Conservation (phyloP, 495 filamentous ascomycete genomes). For the Aspergillus saccharolyticus region DNA sequence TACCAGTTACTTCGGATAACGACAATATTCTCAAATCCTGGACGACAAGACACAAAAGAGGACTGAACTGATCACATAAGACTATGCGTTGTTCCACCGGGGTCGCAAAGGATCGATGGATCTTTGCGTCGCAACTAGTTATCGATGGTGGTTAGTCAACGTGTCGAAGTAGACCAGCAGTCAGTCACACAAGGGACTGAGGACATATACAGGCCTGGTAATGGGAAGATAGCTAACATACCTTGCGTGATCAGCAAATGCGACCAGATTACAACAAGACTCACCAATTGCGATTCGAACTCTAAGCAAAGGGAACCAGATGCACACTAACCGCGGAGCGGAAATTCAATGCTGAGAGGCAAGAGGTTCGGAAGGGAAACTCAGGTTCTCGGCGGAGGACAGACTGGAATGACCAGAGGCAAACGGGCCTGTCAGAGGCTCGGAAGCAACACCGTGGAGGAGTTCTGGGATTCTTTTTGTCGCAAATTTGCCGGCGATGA, state of each 20-base stretch:
- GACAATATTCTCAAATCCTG: constrained; percentile 6
- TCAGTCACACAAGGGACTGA: neutral
- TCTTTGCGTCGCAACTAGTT: neutral
- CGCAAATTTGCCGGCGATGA: constrained; percentile 21
- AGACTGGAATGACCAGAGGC: constrained; percentile 9
- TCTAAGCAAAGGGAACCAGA: neutral
- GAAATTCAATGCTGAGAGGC: neutral
- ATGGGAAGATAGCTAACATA: neutral
- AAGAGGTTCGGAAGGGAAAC: neutral
- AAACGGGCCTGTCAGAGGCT: constrained; percentile 31
- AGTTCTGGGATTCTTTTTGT: constrained; percentile 11
- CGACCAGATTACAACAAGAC: neutral
- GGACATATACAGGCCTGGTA: neutral
- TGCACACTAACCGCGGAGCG: neutral
- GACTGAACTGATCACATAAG: neutral
- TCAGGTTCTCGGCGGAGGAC: constrained; percentile 14
- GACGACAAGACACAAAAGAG: neutral
- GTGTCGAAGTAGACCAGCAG: neutral
- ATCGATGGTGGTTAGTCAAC: neutral
- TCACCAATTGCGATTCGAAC: neutral
- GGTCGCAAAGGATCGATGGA: neutral
- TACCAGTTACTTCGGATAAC: constrained; percentile 9
- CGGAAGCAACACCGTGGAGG: constrained; percentile 30
- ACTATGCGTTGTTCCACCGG: constrained; percentile 3
- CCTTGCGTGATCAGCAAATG: neutral